These are phyloP conservation scores for Acanthochlamys bracteata DNA, from an alignment of 106 monocot genomes.

Conservation along the genomic window DNA sequence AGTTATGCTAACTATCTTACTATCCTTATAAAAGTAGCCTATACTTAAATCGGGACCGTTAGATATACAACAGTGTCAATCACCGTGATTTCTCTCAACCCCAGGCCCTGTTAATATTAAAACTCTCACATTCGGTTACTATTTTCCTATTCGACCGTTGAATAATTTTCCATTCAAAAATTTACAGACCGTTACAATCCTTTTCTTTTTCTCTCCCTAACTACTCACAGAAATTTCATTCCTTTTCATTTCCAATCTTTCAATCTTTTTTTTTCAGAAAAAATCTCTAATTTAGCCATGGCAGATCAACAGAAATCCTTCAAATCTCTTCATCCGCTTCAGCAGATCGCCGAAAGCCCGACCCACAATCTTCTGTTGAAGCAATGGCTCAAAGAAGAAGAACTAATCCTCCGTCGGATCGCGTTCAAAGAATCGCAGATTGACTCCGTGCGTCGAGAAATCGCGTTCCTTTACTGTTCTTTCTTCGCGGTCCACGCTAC, in stretches of 20 bases:
- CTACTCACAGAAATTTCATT: background rate
- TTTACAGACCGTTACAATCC: background rate
- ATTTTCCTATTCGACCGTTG: background rate
- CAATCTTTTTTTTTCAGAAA: background rate
- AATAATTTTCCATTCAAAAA: background rate
- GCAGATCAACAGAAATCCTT: background rate
- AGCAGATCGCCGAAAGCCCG: slow-evolving; percentile 74
- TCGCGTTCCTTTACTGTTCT: slow-evolving; percentile 56
- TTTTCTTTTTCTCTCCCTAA: background rate
- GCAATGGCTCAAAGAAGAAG: slow-evolving; percentile 84
- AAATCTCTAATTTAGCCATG: background rate
- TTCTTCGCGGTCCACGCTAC: slow-evolving; percentile 87
- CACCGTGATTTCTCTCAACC: background rate
- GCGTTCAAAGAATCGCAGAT: slow-evolving; percentile 46
- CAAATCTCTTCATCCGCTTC: slow-evolving; percentile 47
- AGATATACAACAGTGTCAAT: background rate
- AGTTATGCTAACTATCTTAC: too few relatives aligned
- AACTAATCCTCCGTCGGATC: slow-evolving; percentile 54
- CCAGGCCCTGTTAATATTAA: background rate
- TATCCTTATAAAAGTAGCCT: too few relatives aligned
- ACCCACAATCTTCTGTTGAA: slow-evolving; percentile 92
- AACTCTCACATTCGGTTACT: too few relatives aligned
- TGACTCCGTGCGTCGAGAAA: slow-evolving; percentile 46
- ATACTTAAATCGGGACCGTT: too few relatives aligned
- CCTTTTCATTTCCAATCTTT: background rate